Percentiles rank a stretch among this genome's conserved stretches.
Evolutionary conservation across 192 early-diverging fungal species (phyloP).

Genomic region (Coemansia brasiliensis): DNA sequence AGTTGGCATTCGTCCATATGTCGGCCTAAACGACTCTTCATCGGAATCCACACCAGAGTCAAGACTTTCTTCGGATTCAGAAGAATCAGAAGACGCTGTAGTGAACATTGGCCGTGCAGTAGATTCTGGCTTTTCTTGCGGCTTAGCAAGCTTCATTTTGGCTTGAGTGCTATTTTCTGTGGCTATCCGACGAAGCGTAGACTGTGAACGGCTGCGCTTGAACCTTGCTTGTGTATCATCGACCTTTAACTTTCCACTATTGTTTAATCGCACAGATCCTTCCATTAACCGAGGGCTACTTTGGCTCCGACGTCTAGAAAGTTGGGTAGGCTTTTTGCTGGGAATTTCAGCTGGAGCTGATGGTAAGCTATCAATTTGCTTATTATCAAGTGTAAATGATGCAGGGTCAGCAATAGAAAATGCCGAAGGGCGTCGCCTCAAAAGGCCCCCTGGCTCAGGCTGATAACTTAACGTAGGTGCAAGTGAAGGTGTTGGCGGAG

Average conservation of each 20-base stretch:
- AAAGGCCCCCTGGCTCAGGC: neutral
- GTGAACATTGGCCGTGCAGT: slow-evolving; percentile 11
- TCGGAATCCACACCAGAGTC: neutral
- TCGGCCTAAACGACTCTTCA: slow-evolving; percentile 20
- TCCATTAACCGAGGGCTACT: slow-evolving; percentile 4
- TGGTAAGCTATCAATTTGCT: neutral
- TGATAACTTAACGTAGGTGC: neutral
- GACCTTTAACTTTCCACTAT: neutral
- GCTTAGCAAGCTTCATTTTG: slow-evolving; percentile 1
- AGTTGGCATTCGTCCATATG: slow-evolving; percentile 33
- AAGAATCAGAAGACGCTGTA: slow-evolving; percentile 1
- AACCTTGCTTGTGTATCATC: neutral
- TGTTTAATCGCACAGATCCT: neutral
- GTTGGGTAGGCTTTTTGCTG: too few relatives aligned
- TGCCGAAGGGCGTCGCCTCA: slow-evolving; percentile 40
- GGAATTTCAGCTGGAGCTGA: neutral
- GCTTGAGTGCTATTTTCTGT: slow-evolving; percentile 43
- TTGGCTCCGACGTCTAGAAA: slow-evolving; percentile 9
- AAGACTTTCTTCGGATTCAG: slow-evolving; percentile 7
- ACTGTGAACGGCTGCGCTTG: slow-evolving; percentile 35
- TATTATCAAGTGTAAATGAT: neutral
- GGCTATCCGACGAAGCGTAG: slow-evolving; percentile 36
- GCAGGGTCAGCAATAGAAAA: slow-evolving; percentile 44
- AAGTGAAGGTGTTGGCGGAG: slow-evolving; percentile 43
- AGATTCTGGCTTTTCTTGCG: neutral